Base-by-base conservation (phyloP, 345 rosid genomes). In the Melaleuca quinquenervia region DNA sequence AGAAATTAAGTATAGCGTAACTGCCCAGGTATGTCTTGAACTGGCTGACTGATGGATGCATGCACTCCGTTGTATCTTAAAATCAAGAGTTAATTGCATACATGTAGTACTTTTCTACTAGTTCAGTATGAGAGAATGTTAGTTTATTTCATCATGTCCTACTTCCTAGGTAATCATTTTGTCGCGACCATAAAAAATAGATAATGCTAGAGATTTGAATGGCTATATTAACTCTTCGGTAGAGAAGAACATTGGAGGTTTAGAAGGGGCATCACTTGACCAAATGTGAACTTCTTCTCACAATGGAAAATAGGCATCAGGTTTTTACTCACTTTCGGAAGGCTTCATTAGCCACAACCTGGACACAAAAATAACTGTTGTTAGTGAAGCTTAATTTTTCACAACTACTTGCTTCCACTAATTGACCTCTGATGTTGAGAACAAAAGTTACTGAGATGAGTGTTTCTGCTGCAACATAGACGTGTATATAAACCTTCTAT, bases 21-120 rank as follows among this genome's bases (percentile, higher is more conserved):
- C 90, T 5, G 89, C 90, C 49, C 90, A 91, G 93, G 93, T 92
- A 90, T 56, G 85, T 60, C 70, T 58, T 84, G 27, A 74, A 52
- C 86, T 85, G 51, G 64, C 82, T 32, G 41, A 82, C 22, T 58
- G 54, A 52, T 82, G 12, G 80, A 9, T 70, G 48, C 48, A 36
- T 49, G 24, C 26, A 7, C 80, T 84, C 85, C 49, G 24, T 50
- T 82, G 84, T 45, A 48, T 82, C 54, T 82, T 82, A 50, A 24
- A 82, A 26, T 82, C 22, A 50, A n/a, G 53, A 48, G 55, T 82
- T 82, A 26, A 50, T 22, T 48, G 21, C 24, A 0, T n/a, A 52
- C 55, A 15, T 12, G 84, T n/a, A 18, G 16, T n/a, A 56, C n/a
- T 7, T 56, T 56, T 48, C 41, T 82, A 24, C 13, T 13, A 82